phyloP scores from a whole-genome alignment of 1,284 basidiomycete genomes.

The Rhodotorula mucilaginosa region DNA sequence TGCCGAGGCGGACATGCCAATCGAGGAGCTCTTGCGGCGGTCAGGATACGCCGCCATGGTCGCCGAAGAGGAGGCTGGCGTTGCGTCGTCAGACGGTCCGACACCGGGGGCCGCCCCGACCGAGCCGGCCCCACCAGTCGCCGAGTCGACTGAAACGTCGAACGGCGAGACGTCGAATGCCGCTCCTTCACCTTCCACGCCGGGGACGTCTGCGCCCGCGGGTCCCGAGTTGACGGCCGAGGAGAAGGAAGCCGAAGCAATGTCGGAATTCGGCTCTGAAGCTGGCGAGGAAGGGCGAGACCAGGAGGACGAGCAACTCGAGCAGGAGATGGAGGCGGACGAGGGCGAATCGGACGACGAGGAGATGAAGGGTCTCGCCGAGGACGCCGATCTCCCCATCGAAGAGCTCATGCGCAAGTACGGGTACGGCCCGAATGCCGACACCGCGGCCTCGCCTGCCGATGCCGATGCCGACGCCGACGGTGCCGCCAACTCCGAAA shows the following conservation, averaged over 20 bases:
- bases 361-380: conserved; percentile 55
- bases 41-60: conserved; percentile 36
- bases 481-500: conserved; percentile 16
- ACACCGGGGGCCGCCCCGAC: neutral
- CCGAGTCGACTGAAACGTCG: neutral
- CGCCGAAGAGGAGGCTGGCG: conserved; percentile 28
- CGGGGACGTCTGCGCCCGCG: conserved; percentile 16
- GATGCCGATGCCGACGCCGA: neutral
- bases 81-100: neutral
- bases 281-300: conserved; percentile 37
- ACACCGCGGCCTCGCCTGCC: conserved; percentile 4
- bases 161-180: neutral
- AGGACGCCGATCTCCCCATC: conserved; percentile 57
- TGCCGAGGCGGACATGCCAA: conserved; percentile 38
- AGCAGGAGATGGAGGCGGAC: conserved; percentile 52
- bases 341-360: conserved; percentile 51
- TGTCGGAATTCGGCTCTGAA: conserved; percentile 38
- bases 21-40: conserved; percentile 31
- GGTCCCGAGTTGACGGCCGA: conserved; percentile 48
- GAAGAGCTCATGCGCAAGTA: conserved; percentile 57
- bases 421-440: conserved; percentile 46
- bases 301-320: conserved; percentile 49
- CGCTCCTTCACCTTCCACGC: conserved; percentile 8
- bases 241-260: conserved; percentile 48
- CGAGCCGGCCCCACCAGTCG: neutral